Evolutionary conservation across 1,139 yeast genomes (phyloP).

Genomic region (Pichiaceae sp.): DNA sequence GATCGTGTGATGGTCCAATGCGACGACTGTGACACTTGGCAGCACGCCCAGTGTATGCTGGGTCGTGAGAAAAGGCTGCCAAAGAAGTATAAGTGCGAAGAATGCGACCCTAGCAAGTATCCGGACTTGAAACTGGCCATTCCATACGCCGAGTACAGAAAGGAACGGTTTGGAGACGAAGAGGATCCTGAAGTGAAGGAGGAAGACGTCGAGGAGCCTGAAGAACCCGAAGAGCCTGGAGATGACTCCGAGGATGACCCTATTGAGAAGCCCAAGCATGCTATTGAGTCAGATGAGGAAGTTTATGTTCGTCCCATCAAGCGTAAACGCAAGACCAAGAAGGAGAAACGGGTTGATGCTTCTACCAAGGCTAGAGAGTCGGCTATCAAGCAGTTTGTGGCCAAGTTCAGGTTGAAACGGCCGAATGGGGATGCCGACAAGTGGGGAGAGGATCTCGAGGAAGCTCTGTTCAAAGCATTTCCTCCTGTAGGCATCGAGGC

Average conservation of each 20-base stretch:
- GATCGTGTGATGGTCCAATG: constrained; percentile 67
- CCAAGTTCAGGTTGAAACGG: constrained; percentile 26
- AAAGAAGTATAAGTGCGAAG: constrained; percentile 39
- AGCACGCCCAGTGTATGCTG: constrained; percentile 70
- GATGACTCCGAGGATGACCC: constrained; percentile 7
- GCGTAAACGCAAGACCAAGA: background rate
- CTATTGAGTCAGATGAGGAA: constrained; percentile 10
- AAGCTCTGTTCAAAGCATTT: constrained; percentile 27
- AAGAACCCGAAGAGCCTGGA: constrained; percentile 7
- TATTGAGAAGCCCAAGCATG: too few species aligned
- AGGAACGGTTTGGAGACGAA: constrained; percentile 1
- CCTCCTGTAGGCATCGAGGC: constrained; percentile 22
- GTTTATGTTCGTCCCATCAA: constrained; percentile 1
- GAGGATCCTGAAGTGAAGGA: constrained; percentile 2
- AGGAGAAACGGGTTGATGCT: constrained; percentile 7
- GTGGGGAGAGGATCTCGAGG: constrained; percentile 37
- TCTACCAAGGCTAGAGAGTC: constrained; percentile 29
- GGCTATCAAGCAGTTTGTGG: constrained; percentile 32
- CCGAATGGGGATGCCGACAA: constrained; percentile 23
- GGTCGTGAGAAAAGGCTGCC: constrained; percentile 37
- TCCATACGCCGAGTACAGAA: constrained; percentile 21
- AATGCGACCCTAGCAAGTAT: constrained; percentile 37
- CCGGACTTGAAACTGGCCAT: constrained; percentile 22
- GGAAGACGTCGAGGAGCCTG: constrained; percentile 10
- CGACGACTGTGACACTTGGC: constrained; percentile 77